Evolutionary conservation across 2,329 filamentous ascomycete genomes (phyloP).

Genomic region (Cercospora sp.): DNA sequence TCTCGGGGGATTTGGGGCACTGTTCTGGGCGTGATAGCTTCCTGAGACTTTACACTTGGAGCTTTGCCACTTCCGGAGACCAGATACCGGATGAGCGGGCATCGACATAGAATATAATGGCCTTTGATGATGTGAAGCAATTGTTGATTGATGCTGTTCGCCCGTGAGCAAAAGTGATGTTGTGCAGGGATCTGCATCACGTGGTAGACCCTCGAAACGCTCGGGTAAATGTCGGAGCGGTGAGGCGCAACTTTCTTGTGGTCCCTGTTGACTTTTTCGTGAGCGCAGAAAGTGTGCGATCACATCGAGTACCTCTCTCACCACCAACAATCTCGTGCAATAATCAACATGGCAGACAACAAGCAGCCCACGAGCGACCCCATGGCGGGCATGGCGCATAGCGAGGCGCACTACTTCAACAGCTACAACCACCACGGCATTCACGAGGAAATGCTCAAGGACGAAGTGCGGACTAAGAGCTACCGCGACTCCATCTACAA

Average conservation of each 20-base stretch:
- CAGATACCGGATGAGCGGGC: too few species aligned
- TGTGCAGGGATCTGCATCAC: not conserved
- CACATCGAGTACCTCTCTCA: not conserved
- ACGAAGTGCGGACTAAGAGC: constrained; percentile 92
- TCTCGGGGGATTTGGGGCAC: not conserved
- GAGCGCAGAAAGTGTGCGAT: not conserved
- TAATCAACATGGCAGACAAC: constrained; percentile 18
- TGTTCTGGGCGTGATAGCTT: not conserved
- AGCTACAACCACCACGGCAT: constrained; percentile 99
- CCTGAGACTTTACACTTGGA: not conserved
- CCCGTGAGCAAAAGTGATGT: not conserved
- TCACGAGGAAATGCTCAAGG: constrained; percentile 91
- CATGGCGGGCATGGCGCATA: constrained; percentile 77
- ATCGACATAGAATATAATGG: not conserved
- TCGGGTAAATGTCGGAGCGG: not conserved
- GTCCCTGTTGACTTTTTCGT: constrained; percentile 7
- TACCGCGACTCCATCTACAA: constrained; percentile 98
- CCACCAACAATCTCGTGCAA: not conserved
- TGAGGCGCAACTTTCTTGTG: not conserved
- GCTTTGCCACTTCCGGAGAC: too few species aligned
- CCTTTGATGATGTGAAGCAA: not conserved
- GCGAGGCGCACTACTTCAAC: constrained; percentile 99
- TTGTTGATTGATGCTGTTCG: not conserved
- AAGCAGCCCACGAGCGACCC: constrained; percentile 29
- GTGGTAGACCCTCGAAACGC: not conserved